Evolutionary conservation across 495 filamentous ascomycete species (phyloP).

Genomic region (Penicillium antarcticum): DNA sequence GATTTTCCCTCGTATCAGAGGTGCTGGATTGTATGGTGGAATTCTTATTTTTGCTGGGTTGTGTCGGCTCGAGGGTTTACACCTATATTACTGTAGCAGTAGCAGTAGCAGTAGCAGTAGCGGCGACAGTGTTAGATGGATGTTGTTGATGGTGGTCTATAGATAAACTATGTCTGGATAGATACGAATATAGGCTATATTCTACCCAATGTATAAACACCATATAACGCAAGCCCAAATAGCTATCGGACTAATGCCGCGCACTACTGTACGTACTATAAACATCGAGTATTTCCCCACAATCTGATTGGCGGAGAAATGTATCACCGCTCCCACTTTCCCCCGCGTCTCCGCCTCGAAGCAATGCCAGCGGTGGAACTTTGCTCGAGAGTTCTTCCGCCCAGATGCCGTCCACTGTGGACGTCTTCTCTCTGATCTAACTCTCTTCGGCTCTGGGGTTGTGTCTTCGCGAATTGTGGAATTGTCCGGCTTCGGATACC

Average conservation of each 20-base stretch:
- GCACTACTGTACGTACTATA: too few relatives aligned
- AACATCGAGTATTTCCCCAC: too few relatives aligned
- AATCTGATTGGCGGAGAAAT: conserved; percentile 42
- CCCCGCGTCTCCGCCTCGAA: conserved; percentile 22
- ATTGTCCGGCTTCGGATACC: neutral
- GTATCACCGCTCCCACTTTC: conserved; percentile 16
- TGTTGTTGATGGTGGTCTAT: neutral
- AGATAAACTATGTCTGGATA: too few relatives aligned
- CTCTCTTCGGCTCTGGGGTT: neutral
- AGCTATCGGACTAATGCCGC: too few relatives aligned
- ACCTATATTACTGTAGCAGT: too few relatives aligned
- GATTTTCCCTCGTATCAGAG: conserved; percentile 27
- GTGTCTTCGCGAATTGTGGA: neutral
- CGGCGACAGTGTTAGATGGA: too few relatives aligned
- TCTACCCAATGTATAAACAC: too few relatives aligned
- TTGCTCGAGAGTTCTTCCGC: conserved; percentile 6
- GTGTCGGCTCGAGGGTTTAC: neutral
- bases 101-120: too few relatives aligned
- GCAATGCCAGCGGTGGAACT: conserved; percentile 1
- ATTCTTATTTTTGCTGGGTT: neutral
- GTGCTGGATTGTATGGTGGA: neutral
- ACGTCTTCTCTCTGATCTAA: neutral
- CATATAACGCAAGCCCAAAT: too few relatives aligned
- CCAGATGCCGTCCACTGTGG: conserved; percentile 2
- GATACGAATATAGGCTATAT: too few relatives aligned